Conservation (phyloP, 2,329 filamentous ascomycete genomes). For the Scopulariopsis brevicaulis region DNA sequence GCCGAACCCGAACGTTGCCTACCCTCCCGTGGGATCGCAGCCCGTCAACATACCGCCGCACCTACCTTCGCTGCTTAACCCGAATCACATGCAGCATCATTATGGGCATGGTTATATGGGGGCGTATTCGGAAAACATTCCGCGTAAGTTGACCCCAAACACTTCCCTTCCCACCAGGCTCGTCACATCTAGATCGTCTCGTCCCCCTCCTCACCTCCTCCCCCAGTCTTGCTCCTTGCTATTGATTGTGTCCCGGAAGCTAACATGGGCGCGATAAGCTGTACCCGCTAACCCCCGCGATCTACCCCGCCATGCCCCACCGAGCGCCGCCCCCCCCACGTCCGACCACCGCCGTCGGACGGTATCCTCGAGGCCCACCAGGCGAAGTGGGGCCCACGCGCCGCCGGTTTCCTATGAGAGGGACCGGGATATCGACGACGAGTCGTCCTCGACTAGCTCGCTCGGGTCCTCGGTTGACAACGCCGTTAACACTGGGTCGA, state of each 20-base stretch:
- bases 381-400: background rate
- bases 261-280: background rate
- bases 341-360: slow-evolving; percentile 2
- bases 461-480: background rate
- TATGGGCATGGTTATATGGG: background rate
- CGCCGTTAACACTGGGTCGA: background rate
- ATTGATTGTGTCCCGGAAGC: background rate
- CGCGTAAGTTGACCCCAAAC: background rate
- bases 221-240: too few species aligned
- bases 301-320: background rate
- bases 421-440: slow-evolving; percentile 4
- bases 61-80: background rate
- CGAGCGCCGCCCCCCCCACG: background rate
- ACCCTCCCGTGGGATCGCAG: background rate
- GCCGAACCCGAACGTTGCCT: background rate
- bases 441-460: background rate
- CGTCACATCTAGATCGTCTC: background rate
- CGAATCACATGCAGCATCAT: background rate
- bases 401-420: background rate
- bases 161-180: background rate
- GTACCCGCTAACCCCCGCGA: background rate
- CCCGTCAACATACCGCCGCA: background rate
- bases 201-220: background rate
- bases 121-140: background rate
- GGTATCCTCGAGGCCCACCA: background rate